Conservation (phyloP, 176 grass and related monocot species). For the bread wheat (Triticum aestivum) region IWGSC_CS_RefSeq_v2.1 NC_057794.1:393378461-393378960, state of each 20-base stretch:
- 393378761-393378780: slow-evolving; percentile 81
- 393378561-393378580: slow-evolving; percentile 3
- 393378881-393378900: slow-evolving; percentile 69
- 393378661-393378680: slow-evolving; percentile 89
- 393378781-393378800: slow-evolving; percentile 88
- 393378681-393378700: slow-evolving; percentile 87
- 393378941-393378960: slow-evolving; percentile 81
- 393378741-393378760: slow-evolving; percentile 88
- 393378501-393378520: neutral
- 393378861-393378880: slow-evolving; percentile 78
- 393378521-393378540: neutral
- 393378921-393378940: slow-evolving; percentile 85
- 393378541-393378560: neutral
- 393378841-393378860: slow-evolving; percentile 76
- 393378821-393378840: slow-evolving; percentile 85
- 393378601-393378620: slow-evolving; percentile 86
- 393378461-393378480: neutral
- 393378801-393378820: slow-evolving; percentile 82
- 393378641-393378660: slow-evolving; percentile 79
- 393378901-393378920: slow-evolving; percentile 69
- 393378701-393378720: slow-evolving; percentile 72
- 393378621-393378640: slow-evolving; percentile 83
- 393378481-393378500: neutral
- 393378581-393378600: slow-evolving; percentile 60
- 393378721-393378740: slow-evolving; percentile 84